Conservation (phyloP, 1,284 basidiomycete species). For the Rhodotorula sp. region DNA sequence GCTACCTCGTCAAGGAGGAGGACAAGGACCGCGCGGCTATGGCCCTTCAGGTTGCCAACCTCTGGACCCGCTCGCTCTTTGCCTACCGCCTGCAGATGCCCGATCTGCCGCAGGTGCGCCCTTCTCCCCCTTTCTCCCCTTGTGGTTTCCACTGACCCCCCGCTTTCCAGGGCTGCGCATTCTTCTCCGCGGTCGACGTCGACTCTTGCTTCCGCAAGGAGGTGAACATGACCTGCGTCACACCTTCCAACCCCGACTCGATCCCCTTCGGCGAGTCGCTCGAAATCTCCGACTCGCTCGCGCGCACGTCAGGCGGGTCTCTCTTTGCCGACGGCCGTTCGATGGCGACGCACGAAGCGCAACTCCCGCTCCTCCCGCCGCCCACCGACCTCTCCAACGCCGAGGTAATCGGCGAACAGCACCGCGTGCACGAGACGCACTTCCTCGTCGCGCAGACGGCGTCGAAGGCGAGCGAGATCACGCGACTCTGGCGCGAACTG, state of each 20-base stretch:
- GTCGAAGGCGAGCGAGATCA: constrained; percentile 66
- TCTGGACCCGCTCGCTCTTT: constrained; percentile 93
- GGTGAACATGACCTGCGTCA: constrained; percentile 92
- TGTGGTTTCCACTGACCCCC: neutral
- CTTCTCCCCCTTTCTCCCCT: constrained; percentile 51
- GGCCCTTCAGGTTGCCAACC: constrained; percentile 92
- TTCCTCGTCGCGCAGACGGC: constrained; percentile 75
- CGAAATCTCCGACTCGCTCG: constrained; percentile 60
- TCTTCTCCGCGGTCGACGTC: constrained; percentile 95
- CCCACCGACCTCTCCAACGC: constrained; percentile 49
- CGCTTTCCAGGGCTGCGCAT: constrained; percentile 59
- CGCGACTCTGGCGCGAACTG: constrained; percentile 54
- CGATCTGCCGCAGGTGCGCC: constrained; percentile 76
- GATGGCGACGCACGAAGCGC: constrained; percentile 54
- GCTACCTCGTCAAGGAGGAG: constrained; percentile 85
- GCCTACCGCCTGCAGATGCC: constrained; percentile 92
- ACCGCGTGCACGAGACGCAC: constrained; percentile 63
- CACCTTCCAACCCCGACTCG: constrained; percentile 81
- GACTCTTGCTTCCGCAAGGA: constrained; percentile 92
- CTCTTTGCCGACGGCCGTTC: constrained; percentile 61
- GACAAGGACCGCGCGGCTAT: constrained; percentile 86
- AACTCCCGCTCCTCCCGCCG: constrained; percentile 21
- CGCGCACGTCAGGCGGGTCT: constrained; percentile 56
- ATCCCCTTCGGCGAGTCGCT: constrained; percentile 84
- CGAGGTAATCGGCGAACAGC: constrained; percentile 61